These are phyloP conservation scores for Irpex sp. DNA, from an alignment of 1,284 basidiomycete species.

Conservation along the genomic window DNA sequence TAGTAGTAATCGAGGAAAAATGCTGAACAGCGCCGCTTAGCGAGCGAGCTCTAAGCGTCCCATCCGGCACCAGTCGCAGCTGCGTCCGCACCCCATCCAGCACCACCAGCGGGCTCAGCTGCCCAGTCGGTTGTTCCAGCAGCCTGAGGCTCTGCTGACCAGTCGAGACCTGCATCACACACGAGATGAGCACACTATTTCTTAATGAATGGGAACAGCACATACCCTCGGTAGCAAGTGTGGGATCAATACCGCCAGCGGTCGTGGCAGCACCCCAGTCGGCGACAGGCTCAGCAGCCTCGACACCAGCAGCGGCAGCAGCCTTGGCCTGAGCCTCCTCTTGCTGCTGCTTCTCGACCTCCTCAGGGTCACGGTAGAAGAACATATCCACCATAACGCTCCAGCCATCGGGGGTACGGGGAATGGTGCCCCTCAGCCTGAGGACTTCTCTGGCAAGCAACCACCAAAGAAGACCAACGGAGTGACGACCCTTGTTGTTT, in stretches of 20 bases:
- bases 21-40: constrained; percentile 19
- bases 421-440: constrained; percentile 90
- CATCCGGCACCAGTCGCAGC: constrained; percentile 42
- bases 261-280: constrained; percentile 84
- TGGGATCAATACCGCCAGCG: constrained; percentile 74
- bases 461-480: constrained; percentile 99
- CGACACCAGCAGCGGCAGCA: constrained; percentile 46
- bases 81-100: constrained; percentile 58
- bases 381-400: constrained; percentile 99
- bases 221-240: constrained; percentile 70
- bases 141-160: constrained; percentile 65
- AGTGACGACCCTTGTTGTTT: constrained; percentile 98
- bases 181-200: constrained; percentile 6
- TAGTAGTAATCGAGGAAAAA: constrained; percentile 3
- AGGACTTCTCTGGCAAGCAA: constrained; percentile 97
- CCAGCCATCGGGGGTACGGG: constrained; percentile 90
- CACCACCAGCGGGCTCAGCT: constrained; percentile 63
- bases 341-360: constrained; percentile 95
- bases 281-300: constrained; percentile 49
- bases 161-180: constrained; percentile 64
- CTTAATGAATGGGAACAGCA: constrained; percentile 22
- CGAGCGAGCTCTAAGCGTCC: constrained; percentile 44
- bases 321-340: constrained; percentile 87
- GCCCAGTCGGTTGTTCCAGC: constrained; percentile 75
- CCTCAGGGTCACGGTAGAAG: constrained; percentile 99